Evolutionary conservation across 1,284 basidiomycete genomes (phyloP), one percentile per base, ranked within the genome.

Genomic region (Tylopilus sp.): DNA sequence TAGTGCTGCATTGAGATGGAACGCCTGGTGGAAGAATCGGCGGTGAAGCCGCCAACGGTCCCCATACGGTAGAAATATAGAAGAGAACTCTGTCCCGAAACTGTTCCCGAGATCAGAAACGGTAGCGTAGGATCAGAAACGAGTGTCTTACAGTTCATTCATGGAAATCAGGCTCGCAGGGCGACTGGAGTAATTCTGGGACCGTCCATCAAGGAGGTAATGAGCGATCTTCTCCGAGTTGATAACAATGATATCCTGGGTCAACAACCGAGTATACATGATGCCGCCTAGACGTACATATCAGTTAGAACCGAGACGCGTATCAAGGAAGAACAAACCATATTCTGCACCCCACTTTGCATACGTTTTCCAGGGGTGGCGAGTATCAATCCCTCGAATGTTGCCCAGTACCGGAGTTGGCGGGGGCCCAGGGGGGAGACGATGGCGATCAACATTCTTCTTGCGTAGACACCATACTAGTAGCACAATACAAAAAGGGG

Each of bases 11-110:
- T 46, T 56, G 10, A 40, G 29, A 8, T 54, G 53, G 20, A 64
- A 57, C 8, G 62, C 56, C 35, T 64, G 60, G 28, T 66, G 60
- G 42, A 66, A 66, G 17, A 63, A 9, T n/a, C 62, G 50, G 12
- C 64, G 59, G 48, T 63, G 61, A 35, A 63, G 59, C 1, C 61
- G 59, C 60, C 63, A 65, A 7, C 48, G 50, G 43, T 62, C 57
- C n/a, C 59, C 52, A 41, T 65, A 62, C 4, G 54, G 61, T 11
- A 62, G 17, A 21, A 55, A 55, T 42, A 60, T 42, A 7, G 61
- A 62, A 2, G 51, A 41, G 42, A 64, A 64, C 7, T 53, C 59
- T 4, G 33, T 38, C 11, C 57, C 59, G 18, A 60, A 44, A 28
- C 61, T 65, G 14, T 41, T 33, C 15, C 20, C 18, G 11, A 28